phyloP scores from a whole-genome alignment of 768 basidiomycete species.

The Boletus tylopilopsis region DNA sequence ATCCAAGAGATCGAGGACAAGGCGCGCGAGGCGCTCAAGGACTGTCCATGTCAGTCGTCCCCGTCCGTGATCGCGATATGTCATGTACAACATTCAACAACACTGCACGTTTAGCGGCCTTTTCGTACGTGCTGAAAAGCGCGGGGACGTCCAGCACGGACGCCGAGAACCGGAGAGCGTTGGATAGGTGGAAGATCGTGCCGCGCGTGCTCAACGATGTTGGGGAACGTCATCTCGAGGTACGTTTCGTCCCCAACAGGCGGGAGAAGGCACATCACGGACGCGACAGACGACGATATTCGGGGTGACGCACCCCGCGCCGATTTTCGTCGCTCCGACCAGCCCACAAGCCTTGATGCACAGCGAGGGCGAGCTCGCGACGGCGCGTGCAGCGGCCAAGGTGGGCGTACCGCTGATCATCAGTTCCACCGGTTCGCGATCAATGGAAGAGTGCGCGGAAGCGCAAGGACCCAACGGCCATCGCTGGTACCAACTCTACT shows the following conservation, averaged over 20 bases:
- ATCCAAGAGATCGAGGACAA: slow-evolving; percentile 62
- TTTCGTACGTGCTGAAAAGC: slow-evolving; percentile 64
- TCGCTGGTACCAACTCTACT: slow-evolving; percentile 52
- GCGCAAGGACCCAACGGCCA: slow-evolving; percentile 39
- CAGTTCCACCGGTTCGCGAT: slow-evolving; percentile 35
- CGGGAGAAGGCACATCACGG: too few relatives aligned
- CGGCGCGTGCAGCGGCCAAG: slow-evolving; percentile 41
- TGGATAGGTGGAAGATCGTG: slow-evolving; percentile 52
- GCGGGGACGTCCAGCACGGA: slow-evolving; percentile 68
- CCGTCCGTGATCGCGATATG: too few relatives aligned
- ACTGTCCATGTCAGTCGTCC: slow-evolving; percentile 43
- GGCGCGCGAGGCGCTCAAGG: slow-evolving; percentile 58
- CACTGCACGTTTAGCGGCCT: slow-evolving; percentile 43
- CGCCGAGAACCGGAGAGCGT: slow-evolving; percentile 56
- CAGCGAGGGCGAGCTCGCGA: slow-evolving; percentile 40
- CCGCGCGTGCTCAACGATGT: slow-evolving; percentile 55
- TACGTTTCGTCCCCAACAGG: too few relatives aligned
- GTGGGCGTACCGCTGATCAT: slow-evolving; percentile 40
- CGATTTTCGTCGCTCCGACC: slow-evolving; percentile 53
- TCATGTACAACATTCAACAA: too few relatives aligned
- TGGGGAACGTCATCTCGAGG: slow-evolving; percentile 46
- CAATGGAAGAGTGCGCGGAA: slow-evolving; percentile 47
- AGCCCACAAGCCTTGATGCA: slow-evolving; percentile 53
- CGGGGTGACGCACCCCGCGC: slow-evolving; percentile 40
- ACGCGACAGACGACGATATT: slow-evolving; percentile 63